These are phyloP conservation scores for Debaryomycetaceae sp. DNA, from an alignment of 1,139 yeast genomes.

Conservation along the genomic window DNA sequence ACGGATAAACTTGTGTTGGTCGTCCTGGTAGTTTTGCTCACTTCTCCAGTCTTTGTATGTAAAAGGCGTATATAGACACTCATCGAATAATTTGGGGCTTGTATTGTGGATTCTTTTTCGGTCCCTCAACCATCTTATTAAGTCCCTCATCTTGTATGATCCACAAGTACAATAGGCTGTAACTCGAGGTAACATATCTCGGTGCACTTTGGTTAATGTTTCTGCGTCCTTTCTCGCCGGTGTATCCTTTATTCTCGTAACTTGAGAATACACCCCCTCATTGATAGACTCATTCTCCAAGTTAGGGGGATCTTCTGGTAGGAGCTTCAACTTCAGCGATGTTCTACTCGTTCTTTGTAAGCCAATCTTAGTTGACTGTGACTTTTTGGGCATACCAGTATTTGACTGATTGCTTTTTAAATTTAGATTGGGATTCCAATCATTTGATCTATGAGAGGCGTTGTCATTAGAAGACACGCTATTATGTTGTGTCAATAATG, in stretches of 20 bases:
- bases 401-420: neutral
- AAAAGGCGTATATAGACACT: conserved; percentile 89
- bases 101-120: conserved; percentile 72
- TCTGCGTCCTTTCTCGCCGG: conserved; percentile 95
- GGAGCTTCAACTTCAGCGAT: conserved; percentile 76
- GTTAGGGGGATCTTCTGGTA: conserved; percentile 73
- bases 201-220: conserved; percentile 82
- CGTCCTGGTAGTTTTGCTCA: conserved; percentile 27
- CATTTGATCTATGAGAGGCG: neutral
- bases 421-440: neutral
- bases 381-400: conserved; percentile 16
- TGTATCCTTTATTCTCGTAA: conserved; percentile 79
- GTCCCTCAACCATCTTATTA: conserved; percentile 81
- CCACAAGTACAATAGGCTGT: conserved; percentile 97
- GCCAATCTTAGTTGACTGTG: conserved; percentile 52
- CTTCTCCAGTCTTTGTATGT: conserved; percentile 77
- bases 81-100: conserved; percentile 86
- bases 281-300: conserved; percentile 18
- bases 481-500: conserved; percentile 1
- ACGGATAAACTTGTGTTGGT: conserved; percentile 51
- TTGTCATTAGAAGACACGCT: neutral
- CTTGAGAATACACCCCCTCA: conserved; percentile 70
- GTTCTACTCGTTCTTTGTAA: conserved; percentile 88
- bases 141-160: conserved; percentile 82
- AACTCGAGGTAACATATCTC: conserved; percentile 80